A percentile compares a stretch with the other conserved stretches of the same genome.
Evolutionary conservation across 1,139 yeast genomes (phyloP).

Genomic region (Pneumocystis wakefieldiae): DNA sequence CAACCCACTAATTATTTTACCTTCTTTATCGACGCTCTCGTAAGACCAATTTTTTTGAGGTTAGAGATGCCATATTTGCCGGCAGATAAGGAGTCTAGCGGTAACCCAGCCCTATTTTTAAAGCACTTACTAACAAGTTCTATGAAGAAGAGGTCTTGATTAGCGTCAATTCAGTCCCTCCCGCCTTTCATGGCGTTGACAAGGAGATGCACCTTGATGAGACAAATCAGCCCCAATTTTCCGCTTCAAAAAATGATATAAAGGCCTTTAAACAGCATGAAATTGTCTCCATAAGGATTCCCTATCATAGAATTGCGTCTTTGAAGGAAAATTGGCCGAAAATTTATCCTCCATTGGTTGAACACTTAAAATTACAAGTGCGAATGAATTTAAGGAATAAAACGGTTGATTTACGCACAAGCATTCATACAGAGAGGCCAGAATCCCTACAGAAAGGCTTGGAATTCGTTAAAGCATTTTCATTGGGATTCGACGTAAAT

Average conservation of each 20-base stretch:
- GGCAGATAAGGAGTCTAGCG: neutral
- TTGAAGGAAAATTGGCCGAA: conserved; percentile 80
- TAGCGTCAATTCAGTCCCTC: conserved; percentile 26
- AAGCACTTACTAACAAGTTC: neutral
- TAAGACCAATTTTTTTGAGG: neutral
- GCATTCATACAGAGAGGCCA: conserved; percentile 67
- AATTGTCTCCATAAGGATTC: conserved; percentile 77
- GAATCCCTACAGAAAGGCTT: conserved; percentile 97
- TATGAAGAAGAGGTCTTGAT: conserved; percentile 48
- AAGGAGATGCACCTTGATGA: conserved; percentile 50
- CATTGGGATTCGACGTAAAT: conserved; percentile 90
- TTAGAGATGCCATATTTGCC: neutral
- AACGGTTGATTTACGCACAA: conserved; percentile 76
- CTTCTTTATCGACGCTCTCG: neutral
- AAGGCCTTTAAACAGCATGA: conserved; percentile 63
- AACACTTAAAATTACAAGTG: conserved; percentile 83
- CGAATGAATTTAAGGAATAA: conserved; percentile 74
- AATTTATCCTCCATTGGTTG: conserved; percentile 89
- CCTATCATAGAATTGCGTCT: conserved; percentile 94
- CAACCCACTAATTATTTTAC: too few species aligned
- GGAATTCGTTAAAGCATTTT: conserved; percentile 86
- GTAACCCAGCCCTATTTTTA: neutral
- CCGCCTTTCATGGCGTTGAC: conserved; percentile 16
- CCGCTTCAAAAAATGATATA: conserved; percentile 46
- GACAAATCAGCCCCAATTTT: conserved; percentile 77